Evolutionary conservation across 1,139 yeast species (phyloP), one percentile per base, ranked within the genome.

Genomic region (Zhuliangozyma parablackwelliae): DNA sequence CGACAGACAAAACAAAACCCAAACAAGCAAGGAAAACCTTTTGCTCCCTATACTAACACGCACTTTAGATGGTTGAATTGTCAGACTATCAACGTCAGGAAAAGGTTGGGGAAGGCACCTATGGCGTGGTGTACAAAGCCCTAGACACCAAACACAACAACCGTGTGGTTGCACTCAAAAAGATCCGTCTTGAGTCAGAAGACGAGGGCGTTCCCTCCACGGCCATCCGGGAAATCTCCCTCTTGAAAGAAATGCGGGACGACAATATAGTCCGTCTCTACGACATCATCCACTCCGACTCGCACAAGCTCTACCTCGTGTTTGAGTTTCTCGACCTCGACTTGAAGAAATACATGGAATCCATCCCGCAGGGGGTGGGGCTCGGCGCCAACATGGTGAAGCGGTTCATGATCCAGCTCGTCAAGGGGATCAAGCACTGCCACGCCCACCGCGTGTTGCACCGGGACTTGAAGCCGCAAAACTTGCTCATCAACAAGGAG

Each of bases 161-260:
- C 65, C 72, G 97, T 37, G 78, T 90, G 23, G 98, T 92, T 32
- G 99, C 99, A 0, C 69, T 94, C 51, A 92, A 92, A 61, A 92
- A 92, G 64, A 92, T 92, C 60, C 77, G 98, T 42, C 71, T 94
- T 39, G 99, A 94, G 57, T 88, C 95, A 32, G 98, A 94, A 61
- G 97, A 90, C 61, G 98, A 92, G 63, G 99, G 99, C 30, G 97
- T 92, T 27, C 98, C 98, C 6, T 87, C 96, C 13, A 94, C 99
- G 0, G 97, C 99, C 2, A 92, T 92, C 45, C 76, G 99, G 49
- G 99, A 92, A 61, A 92, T 92, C 49, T 90, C 97, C 1, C 73
- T 94, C 34, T 71, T 92, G 50, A 92, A 92, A 61, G 98, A 94
- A 61, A 77, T 92, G 74, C 78, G 87, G 45, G 95, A 92, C 61